Evolutionary conservation across 2,329 filamentous ascomycete species (phyloP), one percentile per base, ranked within the genome.

Genomic region (Fusarium subglutinans): DNA sequence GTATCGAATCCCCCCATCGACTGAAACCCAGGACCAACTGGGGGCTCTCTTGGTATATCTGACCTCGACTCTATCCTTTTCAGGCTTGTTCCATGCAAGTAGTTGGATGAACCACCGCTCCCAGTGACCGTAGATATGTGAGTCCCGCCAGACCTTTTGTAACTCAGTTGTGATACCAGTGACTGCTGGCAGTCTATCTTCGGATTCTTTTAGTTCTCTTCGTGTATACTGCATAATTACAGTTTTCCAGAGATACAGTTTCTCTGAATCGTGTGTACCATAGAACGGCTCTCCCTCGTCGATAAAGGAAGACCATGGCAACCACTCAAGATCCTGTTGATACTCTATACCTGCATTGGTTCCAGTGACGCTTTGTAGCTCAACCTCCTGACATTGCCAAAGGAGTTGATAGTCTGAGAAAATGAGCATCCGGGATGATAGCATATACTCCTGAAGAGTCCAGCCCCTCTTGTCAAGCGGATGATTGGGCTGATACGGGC

Each of bases 121-220:
- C 66, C 66, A 69, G 2, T 69, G 66, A 0, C 66, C 64, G 2
- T 69, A 69, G 2, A 69, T 44, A 3, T 60, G 30, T 1, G 48
- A 55, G 1, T 69, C 64, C 0, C 6, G 24, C 66, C 66, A 69
- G 0, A 63, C 37, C 13, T 47, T 63, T 8, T 44, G 20, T 0
- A 69, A 3, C 4, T 63, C 66, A 0, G 48, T 37, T 4, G 13
- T 63, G 0, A 69, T 35, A 2, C 66, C 66, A 0, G 26, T 50
- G 0, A 69, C 22, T 0, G 66, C 66, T 3, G 37, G 64, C 0
- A 69, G 20, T 2, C 66, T 28, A 14, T 69, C 66, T 6, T 20
- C 26, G 0, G 37, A 3, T 0, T 33, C 11, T 1, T 18, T 43
- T 3, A 69, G 3, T 0, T 30, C 6, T 0, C 66, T 22, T 9